Percentiles rank a stretch among this genome's conserved stretches.
These are phyloP conservation scores for Phyllosticta citriasiana DNA, from an alignment of 2,329 filamentous ascomycete species.

Conservation along the genomic window DNA sequence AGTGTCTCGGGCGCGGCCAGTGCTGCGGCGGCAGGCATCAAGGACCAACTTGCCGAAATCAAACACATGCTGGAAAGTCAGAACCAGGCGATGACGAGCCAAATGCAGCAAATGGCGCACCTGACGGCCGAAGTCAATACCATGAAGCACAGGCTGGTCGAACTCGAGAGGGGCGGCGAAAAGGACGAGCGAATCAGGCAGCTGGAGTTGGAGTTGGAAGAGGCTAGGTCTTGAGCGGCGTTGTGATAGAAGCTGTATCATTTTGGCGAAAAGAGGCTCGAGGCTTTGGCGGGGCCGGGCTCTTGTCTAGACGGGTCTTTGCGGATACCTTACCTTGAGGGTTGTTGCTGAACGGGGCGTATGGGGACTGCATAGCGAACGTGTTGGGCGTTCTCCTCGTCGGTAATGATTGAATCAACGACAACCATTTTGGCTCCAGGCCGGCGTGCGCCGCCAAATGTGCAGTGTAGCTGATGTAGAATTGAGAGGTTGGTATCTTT, in stretches of 20 bases:
- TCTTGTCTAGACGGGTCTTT: background rate
- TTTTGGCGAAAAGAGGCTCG: background rate
- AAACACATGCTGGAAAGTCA: slow-evolving; percentile 68
- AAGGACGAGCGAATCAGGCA: slow-evolving; percentile 32
- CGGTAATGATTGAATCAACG: background rate
- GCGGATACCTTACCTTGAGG: background rate
- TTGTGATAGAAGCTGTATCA: background rate
- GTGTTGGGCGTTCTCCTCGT: background rate
- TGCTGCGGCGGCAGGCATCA: slow-evolving; percentile 44
- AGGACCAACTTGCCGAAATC: slow-evolving; percentile 63
- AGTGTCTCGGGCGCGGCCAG: slow-evolving; percentile 30
- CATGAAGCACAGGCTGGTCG: slow-evolving; percentile 67
- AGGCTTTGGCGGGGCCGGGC: background rate
- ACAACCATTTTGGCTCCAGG: background rate
- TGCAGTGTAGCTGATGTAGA: background rate
- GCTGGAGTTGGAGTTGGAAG: slow-evolving; percentile 32
- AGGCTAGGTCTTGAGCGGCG: slow-evolving; percentile 13
- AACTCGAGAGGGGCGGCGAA: slow-evolving; percentile 23
- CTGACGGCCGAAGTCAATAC: slow-evolving; percentile 59
- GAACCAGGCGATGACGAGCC: slow-evolving; percentile 64
- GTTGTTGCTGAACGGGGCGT: background rate
- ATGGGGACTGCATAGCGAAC: background rate
- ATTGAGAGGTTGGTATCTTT: background rate
- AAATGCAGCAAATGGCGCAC: slow-evolving; percentile 63
- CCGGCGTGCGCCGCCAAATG: background rate